A percentile compares a stretch with the other conserved stretches of the same genome.
Evolutionary conservation across 306 rosid genomes (phyloP).

Genomic region (Quercus variabilis): DNA sequence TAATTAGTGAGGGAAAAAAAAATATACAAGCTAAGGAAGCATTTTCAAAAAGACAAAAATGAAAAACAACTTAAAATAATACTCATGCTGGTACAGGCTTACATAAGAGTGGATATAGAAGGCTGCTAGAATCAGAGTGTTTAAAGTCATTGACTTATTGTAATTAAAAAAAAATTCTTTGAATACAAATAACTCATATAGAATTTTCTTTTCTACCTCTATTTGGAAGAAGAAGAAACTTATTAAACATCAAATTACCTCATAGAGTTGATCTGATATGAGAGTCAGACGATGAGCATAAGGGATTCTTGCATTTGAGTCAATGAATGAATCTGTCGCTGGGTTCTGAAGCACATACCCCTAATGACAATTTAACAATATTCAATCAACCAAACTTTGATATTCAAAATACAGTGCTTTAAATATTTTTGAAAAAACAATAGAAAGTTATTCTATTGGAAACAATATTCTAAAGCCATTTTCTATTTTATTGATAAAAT

Average conservation of each 20-base stretch:
- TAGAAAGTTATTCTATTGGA: too few relatives aligned
- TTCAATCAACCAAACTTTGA: neutral
- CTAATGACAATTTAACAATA: neutral
- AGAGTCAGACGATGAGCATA: conserved; percentile 3
- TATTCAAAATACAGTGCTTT: neutral
- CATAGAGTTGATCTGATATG: conserved; percentile 9
- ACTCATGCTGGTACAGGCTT: too few relatives aligned
- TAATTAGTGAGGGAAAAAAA: neutral
- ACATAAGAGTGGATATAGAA: too few relatives aligned
- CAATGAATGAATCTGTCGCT: conserved; percentile 13
- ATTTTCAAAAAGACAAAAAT: neutral
- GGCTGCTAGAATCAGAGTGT: too few relatives aligned
- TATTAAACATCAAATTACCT: conserved; percentile 1
- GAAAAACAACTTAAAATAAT: too few relatives aligned
- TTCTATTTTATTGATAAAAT: neutral
- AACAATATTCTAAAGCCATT: neutral
- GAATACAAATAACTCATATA: too few relatives aligned
- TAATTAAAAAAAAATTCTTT: too few relatives aligned
- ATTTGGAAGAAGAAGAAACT: too few relatives aligned
- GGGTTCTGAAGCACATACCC: conserved; percentile 24
- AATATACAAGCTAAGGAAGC: neutral
- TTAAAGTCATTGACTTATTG: too few relatives aligned
- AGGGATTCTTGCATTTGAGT: conserved; percentile 6
- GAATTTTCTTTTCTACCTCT: too few relatives aligned
- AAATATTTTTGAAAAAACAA: neutral